These are phyloP conservation scores for Trapa bicornis DNA, from an alignment of 345 rosid species.

Conservation along the genomic window DNA sequence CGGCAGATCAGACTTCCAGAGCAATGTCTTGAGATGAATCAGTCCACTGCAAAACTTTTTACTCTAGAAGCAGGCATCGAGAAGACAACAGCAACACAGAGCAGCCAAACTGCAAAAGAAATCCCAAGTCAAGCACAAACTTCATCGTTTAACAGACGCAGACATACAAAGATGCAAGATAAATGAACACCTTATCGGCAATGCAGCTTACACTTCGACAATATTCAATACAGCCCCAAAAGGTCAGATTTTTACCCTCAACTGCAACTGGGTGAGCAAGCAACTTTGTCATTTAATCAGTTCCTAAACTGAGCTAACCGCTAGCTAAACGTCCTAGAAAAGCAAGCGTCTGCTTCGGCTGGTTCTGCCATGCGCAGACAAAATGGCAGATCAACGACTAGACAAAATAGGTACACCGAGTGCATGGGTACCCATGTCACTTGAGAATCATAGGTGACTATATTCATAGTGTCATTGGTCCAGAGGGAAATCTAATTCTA, in stretches of 20 bases:
- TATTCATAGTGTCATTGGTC: neutral
- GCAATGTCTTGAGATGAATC: too few relatives aligned
- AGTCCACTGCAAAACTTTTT: too few relatives aligned
- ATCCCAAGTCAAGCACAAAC: neutral
- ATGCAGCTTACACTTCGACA: neutral
- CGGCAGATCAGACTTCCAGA: neutral
- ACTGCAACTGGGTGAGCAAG: too few relatives aligned
- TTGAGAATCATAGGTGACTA: neutral
- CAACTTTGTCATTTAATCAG: too few relatives aligned
- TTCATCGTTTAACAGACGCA: neutral
- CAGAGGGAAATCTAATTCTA: neutral
- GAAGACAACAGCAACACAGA: conserved; percentile 19
- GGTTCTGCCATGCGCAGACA: neutral
- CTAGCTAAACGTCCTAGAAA: neutral
- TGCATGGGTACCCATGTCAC: neutral
- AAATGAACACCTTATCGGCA: conserved; percentile 3
- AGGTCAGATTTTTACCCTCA: too few relatives aligned
- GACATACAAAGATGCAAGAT: neutral
- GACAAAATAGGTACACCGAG: neutral
- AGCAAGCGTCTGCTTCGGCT: neutral
- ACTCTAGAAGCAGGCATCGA: conserved; percentile 17
- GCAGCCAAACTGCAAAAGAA: conserved; percentile 15
- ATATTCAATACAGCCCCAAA: too few relatives aligned
- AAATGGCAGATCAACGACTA: neutral
- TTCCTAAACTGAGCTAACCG: too few relatives aligned